Evolutionary conservation across 2,329 filamentous ascomycete genomes (phyloP).

Genomic region (Alternaria incomplexa): DNA sequence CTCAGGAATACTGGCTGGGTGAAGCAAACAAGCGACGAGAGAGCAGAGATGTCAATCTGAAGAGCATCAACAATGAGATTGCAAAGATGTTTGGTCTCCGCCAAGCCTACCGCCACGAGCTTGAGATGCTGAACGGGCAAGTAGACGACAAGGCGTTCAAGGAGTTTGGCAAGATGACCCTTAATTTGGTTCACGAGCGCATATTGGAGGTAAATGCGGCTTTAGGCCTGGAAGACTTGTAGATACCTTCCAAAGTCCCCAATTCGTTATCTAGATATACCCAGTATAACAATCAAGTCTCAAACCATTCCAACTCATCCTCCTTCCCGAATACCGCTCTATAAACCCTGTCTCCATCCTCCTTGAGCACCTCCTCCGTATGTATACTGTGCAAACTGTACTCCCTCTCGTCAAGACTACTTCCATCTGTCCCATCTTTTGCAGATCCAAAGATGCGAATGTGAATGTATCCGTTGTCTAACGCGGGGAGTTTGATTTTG

Average conservation of each 20-base stretch:
- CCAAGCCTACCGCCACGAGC: not conserved
- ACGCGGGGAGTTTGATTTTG: constrained; percentile 34
- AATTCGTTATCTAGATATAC: not conserved
- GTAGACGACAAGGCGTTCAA: not conserved
- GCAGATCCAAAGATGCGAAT: constrained; percentile 40
- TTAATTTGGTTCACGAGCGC: not conserved
- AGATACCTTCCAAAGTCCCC: not conserved
- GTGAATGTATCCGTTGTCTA: constrained; percentile 39
- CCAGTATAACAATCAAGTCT: constrained; percentile 24
- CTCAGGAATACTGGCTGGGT: not conserved
- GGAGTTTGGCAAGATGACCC: not conserved
- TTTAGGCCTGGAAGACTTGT: not conserved
- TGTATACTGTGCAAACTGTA: constrained; percentile 45
- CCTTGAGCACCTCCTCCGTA: constrained; percentile 40
- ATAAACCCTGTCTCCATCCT: constrained; percentile 38
- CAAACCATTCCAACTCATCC: constrained; percentile 44
- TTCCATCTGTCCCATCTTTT: constrained; percentile 43
- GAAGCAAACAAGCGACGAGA: not conserved
- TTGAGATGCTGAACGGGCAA: not conserved
- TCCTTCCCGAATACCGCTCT: constrained; percentile 40
- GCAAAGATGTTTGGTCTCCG: not conserved
- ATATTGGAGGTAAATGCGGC: not conserved
- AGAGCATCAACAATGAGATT: not conserved
- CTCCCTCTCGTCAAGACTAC: constrained; percentile 37
- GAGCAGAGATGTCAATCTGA: not conserved